Percentiles rank a stretch among this genome's conserved stretches.
phyloP scores from a whole-genome alignment of 805 yeast species.

The Yarrowia osloensis region DNA sequence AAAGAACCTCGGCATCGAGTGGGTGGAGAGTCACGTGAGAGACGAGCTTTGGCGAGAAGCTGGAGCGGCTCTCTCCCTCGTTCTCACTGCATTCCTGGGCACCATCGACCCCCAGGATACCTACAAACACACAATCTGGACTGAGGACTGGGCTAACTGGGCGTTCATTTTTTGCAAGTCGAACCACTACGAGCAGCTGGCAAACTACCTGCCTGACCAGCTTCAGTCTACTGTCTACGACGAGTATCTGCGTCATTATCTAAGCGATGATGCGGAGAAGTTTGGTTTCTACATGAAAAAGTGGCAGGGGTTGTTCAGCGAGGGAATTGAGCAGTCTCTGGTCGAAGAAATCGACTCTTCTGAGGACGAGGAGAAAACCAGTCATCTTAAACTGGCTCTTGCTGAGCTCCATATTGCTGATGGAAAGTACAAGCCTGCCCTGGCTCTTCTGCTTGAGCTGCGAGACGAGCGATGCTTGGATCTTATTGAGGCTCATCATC shows the following conservation, averaged over 20 bases:
- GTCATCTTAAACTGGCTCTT: conserved; percentile 34
- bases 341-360: conserved; percentile 49
- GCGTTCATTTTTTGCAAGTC: conserved; percentile 53
- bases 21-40: conserved; percentile 44
- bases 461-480: conserved; percentile 57
- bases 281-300: conserved; percentile 49
- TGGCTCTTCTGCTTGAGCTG: conserved; percentile 59
- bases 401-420: conserved; percentile 56
- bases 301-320: conserved; percentile 67
- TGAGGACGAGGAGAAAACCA: conserved; percentile 35
- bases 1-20: conserved; percentile 60
- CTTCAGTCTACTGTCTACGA: conserved; percentile 48
- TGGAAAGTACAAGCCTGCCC: conserved; percentile 63
- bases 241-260: conserved; percentile 51
- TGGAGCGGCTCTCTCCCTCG: conserved; percentile 50
- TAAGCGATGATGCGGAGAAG: conserved; percentile 40
- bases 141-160: conserved; percentile 67
- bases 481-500: conserved; percentile 62
- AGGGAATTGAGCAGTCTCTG: conserved; percentile 48
- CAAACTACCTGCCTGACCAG: conserved; percentile 57
- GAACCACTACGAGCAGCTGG: conserved; percentile 51
- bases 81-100: conserved; percentile 41
- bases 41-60: conserved; percentile 59
- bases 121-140: conserved; percentile 12
- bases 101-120: background rate